Conservation (phyloP, 257 asterid species). For the Haberlea rhodopensis region DNA sequence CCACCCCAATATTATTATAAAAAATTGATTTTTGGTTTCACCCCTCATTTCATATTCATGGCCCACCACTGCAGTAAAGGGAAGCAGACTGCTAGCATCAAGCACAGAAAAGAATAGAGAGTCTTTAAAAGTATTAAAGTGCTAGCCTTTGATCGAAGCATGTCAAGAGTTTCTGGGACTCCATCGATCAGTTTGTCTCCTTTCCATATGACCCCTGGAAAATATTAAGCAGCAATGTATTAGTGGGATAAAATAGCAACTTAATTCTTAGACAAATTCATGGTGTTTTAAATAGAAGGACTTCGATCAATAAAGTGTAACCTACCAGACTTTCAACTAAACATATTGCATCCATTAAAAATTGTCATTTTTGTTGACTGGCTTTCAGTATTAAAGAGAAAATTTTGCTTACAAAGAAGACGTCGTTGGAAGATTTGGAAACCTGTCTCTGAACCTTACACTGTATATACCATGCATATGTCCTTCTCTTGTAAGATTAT, state of each 20-base stretch:
- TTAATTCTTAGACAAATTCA: constrained; percentile 5
- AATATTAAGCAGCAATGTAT: constrained; percentile 17
- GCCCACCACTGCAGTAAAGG: neutral
- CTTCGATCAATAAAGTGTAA: constrained; percentile 12
- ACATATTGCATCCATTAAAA: neutral
- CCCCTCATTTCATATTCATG: neutral
- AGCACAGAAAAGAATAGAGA: neutral
- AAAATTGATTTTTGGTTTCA: no score
- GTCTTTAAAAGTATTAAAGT: constrained; percentile 15
- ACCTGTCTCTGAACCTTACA: no score
- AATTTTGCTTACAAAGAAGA: no score
- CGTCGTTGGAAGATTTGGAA: neutral
- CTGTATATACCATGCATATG: no score
- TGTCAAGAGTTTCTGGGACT: constrained; percentile 95
- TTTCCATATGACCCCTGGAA: constrained; percentile 94
- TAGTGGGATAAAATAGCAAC: neutral
- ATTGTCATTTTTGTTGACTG: neutral
- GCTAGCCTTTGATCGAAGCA: constrained; percentile 86
- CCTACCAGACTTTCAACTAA: neutral
- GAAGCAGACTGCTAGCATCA: neutral
- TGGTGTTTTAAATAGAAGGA: neutral
- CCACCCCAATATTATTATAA: no score
- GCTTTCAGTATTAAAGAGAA: no score
- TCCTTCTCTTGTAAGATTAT: neutral
- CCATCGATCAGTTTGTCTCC: constrained; percentile 95